Conservation (phyloP, 495 filamentous ascomycete species). For the Parathielavia appendiculata region DNA sequence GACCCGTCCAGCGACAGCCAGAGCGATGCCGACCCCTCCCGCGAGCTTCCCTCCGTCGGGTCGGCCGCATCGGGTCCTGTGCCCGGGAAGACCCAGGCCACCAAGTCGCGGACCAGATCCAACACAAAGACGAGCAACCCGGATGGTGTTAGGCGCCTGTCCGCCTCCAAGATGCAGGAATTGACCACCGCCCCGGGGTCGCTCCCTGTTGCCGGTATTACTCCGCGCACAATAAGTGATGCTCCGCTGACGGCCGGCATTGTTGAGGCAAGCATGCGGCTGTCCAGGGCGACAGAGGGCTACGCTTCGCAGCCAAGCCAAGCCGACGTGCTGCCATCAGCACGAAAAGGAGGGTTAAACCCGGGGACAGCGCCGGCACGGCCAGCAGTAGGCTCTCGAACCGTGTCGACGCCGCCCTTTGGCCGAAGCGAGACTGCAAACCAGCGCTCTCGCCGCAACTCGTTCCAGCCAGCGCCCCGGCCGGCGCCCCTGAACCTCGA, state of each 20-base stretch:
- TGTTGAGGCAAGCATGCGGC: slow-evolving; percentile 30
- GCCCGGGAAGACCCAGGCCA: background rate
- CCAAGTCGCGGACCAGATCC: slow-evolving; percentile 28
- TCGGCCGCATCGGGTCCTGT: background rate
- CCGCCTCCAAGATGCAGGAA: slow-evolving; percentile 51
- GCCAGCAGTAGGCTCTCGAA: slow-evolving; percentile 29
- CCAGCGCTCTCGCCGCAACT: slow-evolving; percentile 31
- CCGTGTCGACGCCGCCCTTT: slow-evolving; percentile 44
- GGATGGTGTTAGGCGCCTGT: slow-evolving; percentile 48
- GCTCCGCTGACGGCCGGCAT: slow-evolving; percentile 34
- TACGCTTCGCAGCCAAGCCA: slow-evolving; percentile 11
- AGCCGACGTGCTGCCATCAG: background rate
- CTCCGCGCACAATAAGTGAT: slow-evolving; percentile 22
- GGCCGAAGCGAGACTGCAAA: slow-evolving; percentile 33
- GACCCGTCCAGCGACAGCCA: slow-evolving; percentile 33
- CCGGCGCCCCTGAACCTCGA: slow-evolving; percentile 34
- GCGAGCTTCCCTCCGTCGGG: slow-evolving; percentile 1
- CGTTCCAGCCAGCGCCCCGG: slow-evolving; percentile 27
- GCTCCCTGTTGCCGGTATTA: slow-evolving; percentile 39
- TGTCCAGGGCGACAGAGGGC: slow-evolving; percentile 27
- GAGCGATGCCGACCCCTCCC: slow-evolving; percentile 24
- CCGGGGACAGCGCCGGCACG: slow-evolving; percentile 8
- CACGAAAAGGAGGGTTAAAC: slow-evolving; percentile 1
- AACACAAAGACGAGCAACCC: slow-evolving; percentile 37
- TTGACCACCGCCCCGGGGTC: slow-evolving; percentile 51